Evolutionary conservation across 352 stramenopile species (phyloP).

Genomic region (Blastocystis sp.): DNA sequence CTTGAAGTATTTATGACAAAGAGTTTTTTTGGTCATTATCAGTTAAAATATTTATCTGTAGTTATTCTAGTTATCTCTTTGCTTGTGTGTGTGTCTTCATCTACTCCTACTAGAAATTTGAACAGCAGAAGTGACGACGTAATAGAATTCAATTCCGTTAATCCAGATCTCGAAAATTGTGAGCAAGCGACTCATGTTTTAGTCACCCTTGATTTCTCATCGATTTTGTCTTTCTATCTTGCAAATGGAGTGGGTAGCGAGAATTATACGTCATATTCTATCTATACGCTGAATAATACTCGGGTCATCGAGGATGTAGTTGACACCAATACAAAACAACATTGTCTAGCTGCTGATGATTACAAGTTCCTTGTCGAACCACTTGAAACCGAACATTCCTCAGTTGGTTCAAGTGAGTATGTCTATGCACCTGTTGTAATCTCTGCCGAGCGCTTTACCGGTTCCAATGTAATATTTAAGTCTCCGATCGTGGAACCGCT

Average conservation of each 20-base stretch:
- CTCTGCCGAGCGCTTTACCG: background rate
- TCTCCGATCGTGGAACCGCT: background rate
- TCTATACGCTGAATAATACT: background rate
- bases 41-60: background rate
- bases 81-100: background rate
- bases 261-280: background rate
- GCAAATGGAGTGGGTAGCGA: background rate
- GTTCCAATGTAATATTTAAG: background rate
- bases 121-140: no score
- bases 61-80: background rate
- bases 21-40: background rate
- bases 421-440: background rate
- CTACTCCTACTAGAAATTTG: background rate
- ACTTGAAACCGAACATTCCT: background rate
- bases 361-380: background rate
- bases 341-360: background rate
- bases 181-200: background rate
- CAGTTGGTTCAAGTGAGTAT: background rate
- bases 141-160: background rate
- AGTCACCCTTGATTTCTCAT: background rate
- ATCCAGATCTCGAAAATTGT: background rate
- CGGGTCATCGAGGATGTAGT: background rate
- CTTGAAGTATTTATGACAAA: background rate
- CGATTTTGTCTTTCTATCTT: background rate
- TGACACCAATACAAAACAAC: background rate